These are phyloP conservation scores for Fusarium mundagurra DNA, from an alignment of 2,329 filamentous ascomycete species.

Conservation along the genomic window DNA sequence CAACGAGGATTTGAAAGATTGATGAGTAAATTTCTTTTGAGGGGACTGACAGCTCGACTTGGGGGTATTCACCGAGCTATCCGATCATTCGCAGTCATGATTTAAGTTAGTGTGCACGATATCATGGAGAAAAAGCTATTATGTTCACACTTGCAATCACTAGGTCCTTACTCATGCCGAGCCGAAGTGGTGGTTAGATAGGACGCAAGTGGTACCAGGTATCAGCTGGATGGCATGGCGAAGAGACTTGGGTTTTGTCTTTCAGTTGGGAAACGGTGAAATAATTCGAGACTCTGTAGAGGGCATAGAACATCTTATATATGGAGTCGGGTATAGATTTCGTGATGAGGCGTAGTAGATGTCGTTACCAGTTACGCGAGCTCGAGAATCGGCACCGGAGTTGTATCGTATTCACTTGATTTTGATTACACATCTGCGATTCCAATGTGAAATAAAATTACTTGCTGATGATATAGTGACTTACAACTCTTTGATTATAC, in stretches of 20 bases:
- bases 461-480: neutral
- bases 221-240: no score
- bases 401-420: neutral
- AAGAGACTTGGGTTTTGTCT: neutral
- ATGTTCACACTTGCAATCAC: neutral
- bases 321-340: accelerated
- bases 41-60: neutral
- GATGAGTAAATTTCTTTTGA: neutral
- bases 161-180: no score
- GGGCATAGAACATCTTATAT: accelerated
- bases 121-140: no score
- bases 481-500: neutral
- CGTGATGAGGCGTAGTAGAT: neutral
- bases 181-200: neutral
- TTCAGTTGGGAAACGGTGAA: neutral
- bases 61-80: neutral
- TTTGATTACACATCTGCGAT: neutral
- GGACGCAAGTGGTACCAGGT: neutral
- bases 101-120: neutral
- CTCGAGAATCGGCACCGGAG: neutral
- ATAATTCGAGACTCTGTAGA: no score
- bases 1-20: neutral
- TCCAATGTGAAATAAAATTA: neutral
- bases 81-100: neutral
- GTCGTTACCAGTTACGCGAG: neutral